These are phyloP conservation scores for Fusarium heterosporum DNA, from an alignment of 2,329 filamentous ascomycete genomes.

Conservation along the genomic window DNA sequence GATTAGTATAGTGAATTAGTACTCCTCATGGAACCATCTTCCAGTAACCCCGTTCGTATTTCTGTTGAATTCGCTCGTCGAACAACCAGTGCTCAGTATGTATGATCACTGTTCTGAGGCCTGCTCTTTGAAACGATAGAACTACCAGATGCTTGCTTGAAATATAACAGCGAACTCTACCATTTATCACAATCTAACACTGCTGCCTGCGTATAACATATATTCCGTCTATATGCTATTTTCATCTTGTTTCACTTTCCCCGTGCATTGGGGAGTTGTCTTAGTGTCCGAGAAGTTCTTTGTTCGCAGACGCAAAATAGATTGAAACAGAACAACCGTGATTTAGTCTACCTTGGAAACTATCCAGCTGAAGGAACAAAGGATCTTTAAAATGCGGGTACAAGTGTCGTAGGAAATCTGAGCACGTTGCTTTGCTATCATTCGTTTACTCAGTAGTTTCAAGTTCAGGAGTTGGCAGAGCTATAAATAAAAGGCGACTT, in stretches of 20 bases:
- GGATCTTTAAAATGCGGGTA: background rate
- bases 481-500: background rate
- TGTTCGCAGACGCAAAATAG: slow-evolving; percentile 10
- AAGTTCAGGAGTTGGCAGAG: background rate
- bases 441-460: background rate
- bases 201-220: background rate
- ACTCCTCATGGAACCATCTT: background rate
- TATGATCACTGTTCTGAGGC: slow-evolving; percentile 6
- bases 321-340: background rate
- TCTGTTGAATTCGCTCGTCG: slow-evolving; percentile 2
- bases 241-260: slow-evolving; percentile 27
- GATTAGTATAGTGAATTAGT: background rate
- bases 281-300: slow-evolving; percentile 17
- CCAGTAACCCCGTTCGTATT: background rate
- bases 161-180: background rate
- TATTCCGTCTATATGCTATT: slow-evolving; percentile 17
- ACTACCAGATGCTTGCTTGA: slow-evolving; percentile 4
- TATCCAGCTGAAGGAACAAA: slow-evolving; percentile 2
- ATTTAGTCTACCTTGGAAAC: slow-evolving; percentile 1
- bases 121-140: slow-evolving; percentile 13
- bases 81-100: slow-evolving; percentile 20
- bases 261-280: slow-evolving; percentile 2
- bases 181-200: background rate
- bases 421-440: background rate
- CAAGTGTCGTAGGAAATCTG: background rate